These are phyloP conservation scores for Globisporangium heterothallicum DNA, from an alignment of 352 stramenopile genomes.

Conservation along the genomic window DNA sequence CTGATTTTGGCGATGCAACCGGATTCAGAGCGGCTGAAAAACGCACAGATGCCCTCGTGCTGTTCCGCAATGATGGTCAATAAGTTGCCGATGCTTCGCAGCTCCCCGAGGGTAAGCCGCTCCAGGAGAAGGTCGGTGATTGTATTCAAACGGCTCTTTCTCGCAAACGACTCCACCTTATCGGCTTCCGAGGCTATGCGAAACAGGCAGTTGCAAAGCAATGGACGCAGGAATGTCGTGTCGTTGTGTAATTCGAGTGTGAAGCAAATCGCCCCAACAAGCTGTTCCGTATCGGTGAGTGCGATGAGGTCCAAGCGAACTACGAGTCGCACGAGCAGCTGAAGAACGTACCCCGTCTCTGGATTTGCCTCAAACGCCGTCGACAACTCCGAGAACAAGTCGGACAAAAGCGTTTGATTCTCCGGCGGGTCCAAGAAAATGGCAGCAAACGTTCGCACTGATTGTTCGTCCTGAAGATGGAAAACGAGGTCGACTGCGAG, in stretches of 20 bases:
- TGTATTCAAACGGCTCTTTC: slow-evolving; percentile 2
- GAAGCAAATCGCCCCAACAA: slow-evolving; percentile 24
- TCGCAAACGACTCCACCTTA: slow-evolving; percentile 4
- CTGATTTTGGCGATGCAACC: slow-evolving; percentile 12
- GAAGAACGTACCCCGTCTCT: slow-evolving; percentile 18
- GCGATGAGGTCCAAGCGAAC: slow-evolving; percentile 20
- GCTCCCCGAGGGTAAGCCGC: slow-evolving; percentile 12
- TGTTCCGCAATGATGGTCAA: neutral
- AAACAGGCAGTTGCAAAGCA: slow-evolving; percentile 11
- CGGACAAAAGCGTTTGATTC: slow-evolving; percentile 8
- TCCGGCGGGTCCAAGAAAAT: slow-evolving; percentile 7
- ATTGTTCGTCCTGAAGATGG: slow-evolving; percentile 4
- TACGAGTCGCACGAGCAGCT: slow-evolving; percentile 27
- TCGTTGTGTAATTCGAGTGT: slow-evolving; percentile 18
- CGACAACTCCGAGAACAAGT: slow-evolving; percentile 8
- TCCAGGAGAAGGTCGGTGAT: slow-evolving; percentile 7
- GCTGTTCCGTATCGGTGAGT: slow-evolving; percentile 21
- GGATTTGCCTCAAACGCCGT: slow-evolving; percentile 3
- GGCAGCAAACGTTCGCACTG: slow-evolving; percentile 4
- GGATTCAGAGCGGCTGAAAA: slow-evolving; percentile 3
- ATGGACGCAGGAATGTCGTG: slow-evolving; percentile 29
- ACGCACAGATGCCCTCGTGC: slow-evolving; percentile 13
- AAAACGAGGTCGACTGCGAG: slow-evolving; percentile 12
- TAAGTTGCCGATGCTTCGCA: slow-evolving; percentile 4
- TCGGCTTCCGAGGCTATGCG: slow-evolving; percentile 2